A percentile compares a stretch with the other conserved stretches of the same genome.
These are phyloP conservation scores for Draba incana DNA, from an alignment of 345 rosid species.

Conservation along the genomic window DNA sequence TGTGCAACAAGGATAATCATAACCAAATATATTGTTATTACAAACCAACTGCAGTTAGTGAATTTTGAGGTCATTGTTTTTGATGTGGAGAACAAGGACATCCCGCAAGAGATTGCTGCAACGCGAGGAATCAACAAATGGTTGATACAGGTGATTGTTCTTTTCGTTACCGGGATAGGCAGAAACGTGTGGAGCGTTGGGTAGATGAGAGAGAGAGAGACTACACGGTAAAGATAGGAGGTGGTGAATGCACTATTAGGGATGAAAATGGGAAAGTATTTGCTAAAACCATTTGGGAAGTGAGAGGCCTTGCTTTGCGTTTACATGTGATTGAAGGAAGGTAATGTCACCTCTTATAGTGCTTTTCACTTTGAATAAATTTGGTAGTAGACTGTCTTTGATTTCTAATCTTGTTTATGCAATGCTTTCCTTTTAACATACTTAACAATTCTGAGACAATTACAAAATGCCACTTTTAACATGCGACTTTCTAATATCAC, in stretches of 20 bases:
- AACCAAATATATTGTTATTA: too few species aligned
- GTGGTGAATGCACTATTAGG: slow-evolving; percentile 16
- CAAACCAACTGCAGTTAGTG: too few species aligned
- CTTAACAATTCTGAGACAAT: too few species aligned
- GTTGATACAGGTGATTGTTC: not conserved
- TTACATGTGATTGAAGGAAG: slow-evolving; percentile 14
- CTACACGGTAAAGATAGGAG: not conserved
- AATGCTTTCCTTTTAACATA: too few species aligned
- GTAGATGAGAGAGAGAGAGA: not conserved
- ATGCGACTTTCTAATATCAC: too few species aligned
- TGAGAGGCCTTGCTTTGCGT: slow-evolving; percentile 25
- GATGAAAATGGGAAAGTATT: slow-evolving; percentile 8
- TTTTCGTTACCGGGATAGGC: slow-evolving; percentile 18
- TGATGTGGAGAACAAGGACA: slow-evolving; percentile 25
- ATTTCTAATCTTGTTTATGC: too few species aligned
- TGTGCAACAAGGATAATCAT: too few species aligned
- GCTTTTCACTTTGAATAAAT: too few species aligned
- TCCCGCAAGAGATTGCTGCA: slow-evolving; percentile 2
- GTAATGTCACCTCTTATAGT: too few species aligned
- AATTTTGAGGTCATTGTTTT: not conserved
- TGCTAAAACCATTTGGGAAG: not conserved
- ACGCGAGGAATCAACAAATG: not conserved
- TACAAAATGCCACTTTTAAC: too few species aligned
- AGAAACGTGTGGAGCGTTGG: slow-evolving; percentile 19
- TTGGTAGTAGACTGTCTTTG: too few species aligned